phyloP scores from a whole-genome alignment of 1,284 basidiomycete species.

The Rhodotorula sp. region DNA sequence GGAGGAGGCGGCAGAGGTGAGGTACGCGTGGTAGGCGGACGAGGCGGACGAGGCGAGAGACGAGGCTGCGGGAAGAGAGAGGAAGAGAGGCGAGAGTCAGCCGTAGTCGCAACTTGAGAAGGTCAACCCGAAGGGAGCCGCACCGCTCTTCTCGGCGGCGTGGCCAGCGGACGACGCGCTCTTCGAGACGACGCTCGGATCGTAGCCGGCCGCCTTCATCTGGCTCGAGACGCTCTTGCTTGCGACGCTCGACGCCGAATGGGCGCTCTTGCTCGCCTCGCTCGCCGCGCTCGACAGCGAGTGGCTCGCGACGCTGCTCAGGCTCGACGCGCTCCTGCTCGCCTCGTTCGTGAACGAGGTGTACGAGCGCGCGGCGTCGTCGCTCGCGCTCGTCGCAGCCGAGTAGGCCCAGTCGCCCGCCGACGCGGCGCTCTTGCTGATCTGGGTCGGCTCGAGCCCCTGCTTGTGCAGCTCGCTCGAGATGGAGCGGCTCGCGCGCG shows the following conservation, averaged over 20 bases:
- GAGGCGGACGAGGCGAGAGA: conserved; percentile 27
- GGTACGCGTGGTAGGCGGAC: conserved; percentile 16
- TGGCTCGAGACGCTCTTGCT: conserved; percentile 26
- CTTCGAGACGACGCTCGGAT: conserved; percentile 28
- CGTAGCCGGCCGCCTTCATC: conserved; percentile 28
- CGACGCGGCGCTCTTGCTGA: conserved; percentile 21
- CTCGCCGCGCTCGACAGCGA: conserved; percentile 1
- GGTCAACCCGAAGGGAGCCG: neutral
- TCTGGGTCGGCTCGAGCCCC: conserved; percentile 30
- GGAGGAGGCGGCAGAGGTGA: conserved; percentile 29
- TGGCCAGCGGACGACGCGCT: conserved; percentile 14
- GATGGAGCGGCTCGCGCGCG: conserved; percentile 28
- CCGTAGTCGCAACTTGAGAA: neutral
- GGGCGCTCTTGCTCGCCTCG: conserved; percentile 22
- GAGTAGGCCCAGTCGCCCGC: conserved; percentile 25
- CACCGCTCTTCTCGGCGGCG: conserved; percentile 28
- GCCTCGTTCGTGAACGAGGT: conserved; percentile 27
- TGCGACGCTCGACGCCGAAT: conserved; percentile 31
- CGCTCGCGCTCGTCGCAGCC: conserved; percentile 9
- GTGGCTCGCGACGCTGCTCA: neutral
- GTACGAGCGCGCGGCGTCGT: conserved; percentile 3
- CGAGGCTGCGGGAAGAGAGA: conserved; percentile 4
- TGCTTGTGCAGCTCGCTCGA: conserved; percentile 19
- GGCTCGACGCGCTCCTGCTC: neutral
- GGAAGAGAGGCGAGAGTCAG: neutral